Evolutionary conservation across 176 grass and related monocot genomes (phyloP).

Genomic region (Eragrostis curvula): DNA sequence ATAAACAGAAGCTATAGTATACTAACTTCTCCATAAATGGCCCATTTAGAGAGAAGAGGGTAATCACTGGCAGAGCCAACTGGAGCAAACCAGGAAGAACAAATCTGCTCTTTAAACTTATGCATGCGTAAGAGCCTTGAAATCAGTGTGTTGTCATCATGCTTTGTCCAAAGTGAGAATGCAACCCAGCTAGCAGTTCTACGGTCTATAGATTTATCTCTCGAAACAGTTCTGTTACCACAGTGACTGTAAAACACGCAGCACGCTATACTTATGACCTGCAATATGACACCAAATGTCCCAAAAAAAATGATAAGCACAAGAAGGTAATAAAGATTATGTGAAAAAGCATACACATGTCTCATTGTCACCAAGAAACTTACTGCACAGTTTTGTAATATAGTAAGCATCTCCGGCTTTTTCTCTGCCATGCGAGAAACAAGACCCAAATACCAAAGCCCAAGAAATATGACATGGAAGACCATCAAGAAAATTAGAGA

Average conservation of each 20-base stretch:
- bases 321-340: constrained; percentile 32
- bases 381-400: constrained; percentile 98
- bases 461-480: constrained; percentile 96
- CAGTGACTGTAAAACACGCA: constrained; percentile 98
- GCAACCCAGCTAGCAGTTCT: constrained; percentile 79
- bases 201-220: constrained; percentile 77
- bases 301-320: not conserved
- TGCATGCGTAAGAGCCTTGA: constrained; percentile 72
- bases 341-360: not conserved
- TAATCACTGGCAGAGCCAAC: constrained; percentile 96
- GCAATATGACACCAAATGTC: constrained; percentile 33
- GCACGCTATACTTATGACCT: constrained; percentile 99
- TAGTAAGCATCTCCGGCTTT: constrained; percentile 84
- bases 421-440: constrained; percentile 91
- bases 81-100: constrained; percentile 94
- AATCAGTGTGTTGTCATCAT: constrained; percentile 70
- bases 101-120: constrained; percentile 96
- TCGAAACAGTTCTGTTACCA: constrained; percentile 77
- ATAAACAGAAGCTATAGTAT: constrained; percentile 2
- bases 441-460: constrained; percentile 91
- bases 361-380: constrained; percentile 37
- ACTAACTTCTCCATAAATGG: constrained; percentile 90
- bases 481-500: constrained; percentile 88
- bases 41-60: constrained; percentile 97
- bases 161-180: constrained; percentile 89